These are phyloP conservation scores for Madurella fahalii DNA, from an alignment of 2,329 filamentous ascomycete species.

Conservation along the genomic window DNA sequence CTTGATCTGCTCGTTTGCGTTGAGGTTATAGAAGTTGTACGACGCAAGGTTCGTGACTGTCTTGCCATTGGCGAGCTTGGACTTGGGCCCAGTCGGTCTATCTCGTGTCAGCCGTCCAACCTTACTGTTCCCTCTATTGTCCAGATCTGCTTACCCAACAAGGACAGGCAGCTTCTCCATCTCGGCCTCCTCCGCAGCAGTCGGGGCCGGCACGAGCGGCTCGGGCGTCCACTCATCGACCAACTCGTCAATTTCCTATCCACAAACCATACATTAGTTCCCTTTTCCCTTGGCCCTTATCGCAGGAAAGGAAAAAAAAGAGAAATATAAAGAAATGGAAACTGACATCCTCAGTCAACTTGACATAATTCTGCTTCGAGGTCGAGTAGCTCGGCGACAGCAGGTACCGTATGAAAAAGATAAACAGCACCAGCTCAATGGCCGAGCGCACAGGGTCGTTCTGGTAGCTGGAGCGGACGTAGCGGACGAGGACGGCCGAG, in stretches of 20 bases:
- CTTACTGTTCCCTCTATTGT: not conserved
- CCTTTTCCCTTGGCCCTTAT: not conserved
- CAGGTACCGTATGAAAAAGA: constrained; percentile 93
- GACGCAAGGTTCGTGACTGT: constrained; percentile 91
- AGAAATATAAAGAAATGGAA: not conserved
- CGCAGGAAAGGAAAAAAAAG: too few species aligned
- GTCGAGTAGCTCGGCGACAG: constrained; percentile 90
- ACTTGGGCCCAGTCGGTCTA: constrained; percentile 84
- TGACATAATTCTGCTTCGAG: constrained; percentile 82
- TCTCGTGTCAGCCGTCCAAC: not conserved
- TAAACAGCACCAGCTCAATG: constrained; percentile 86
- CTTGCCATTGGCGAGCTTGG: constrained; percentile 81
- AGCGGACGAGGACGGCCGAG: constrained; percentile 88
- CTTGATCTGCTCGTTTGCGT: constrained; percentile 85
- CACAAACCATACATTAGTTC: not conserved
- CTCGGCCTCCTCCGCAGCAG: constrained; percentile 72
- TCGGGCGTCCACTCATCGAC: constrained; percentile 97
- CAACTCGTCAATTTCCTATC: constrained; percentile 84
- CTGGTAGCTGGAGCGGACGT: constrained; percentile 96
- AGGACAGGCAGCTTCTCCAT: constrained; percentile 83
- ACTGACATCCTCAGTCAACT: constrained; percentile 70
- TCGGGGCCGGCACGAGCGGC: constrained; percentile 73
- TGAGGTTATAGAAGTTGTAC: constrained; percentile 98
- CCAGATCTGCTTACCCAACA: constrained; percentile 62
- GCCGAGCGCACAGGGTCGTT: constrained; percentile 91